Conservation (phyloP, 345 rosid species). For the Dipteronia sinensis region DNA sequence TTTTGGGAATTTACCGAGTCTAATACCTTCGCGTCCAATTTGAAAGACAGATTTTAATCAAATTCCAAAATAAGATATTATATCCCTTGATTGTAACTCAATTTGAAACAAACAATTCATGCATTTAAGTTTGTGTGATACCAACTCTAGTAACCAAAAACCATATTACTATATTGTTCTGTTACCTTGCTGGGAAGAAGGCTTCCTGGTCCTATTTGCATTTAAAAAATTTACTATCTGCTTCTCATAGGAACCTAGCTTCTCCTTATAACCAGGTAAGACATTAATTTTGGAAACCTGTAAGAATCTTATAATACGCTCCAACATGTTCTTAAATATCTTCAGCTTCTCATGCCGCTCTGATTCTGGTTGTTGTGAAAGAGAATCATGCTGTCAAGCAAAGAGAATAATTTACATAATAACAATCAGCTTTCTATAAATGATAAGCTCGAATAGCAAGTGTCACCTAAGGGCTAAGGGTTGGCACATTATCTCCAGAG, state of each 20-base stretch:
- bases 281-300: slow-evolving; percentile 58
- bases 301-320: slow-evolving; percentile 55
- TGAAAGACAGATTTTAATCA: background rate
- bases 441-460: slow-evolving; percentile 10
- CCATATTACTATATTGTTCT: background rate
- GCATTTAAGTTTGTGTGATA: slow-evolving; percentile 7
- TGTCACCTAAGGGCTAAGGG: background rate
- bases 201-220: slow-evolving; percentile 61
- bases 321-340: slow-evolving; percentile 62
- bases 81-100: background rate
- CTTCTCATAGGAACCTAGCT: slow-evolving; percentile 70
- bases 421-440: slow-evolving; percentile 16
- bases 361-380: slow-evolving; percentile 66
- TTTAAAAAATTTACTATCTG: slow-evolving; percentile 62
- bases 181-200: slow-evolving; percentile 60
- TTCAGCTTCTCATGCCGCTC: slow-evolving; percentile 76
- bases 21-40: no score
- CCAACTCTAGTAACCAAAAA: background rate
- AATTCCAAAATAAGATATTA: background rate
- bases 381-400: slow-evolving; percentile 57
- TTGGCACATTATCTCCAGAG: background rate
- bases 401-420: slow-evolving; percentile 15
- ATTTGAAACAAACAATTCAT: background rate
- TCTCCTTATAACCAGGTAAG: slow-evolving; percentile 56
- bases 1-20: no score